A percentile compares a stretch with the other conserved stretches of the same genome.
Evolutionary conservation across 1,284 basidiomycete genomes (phyloP).

Genomic region (Stereum hirsutum): DNA sequence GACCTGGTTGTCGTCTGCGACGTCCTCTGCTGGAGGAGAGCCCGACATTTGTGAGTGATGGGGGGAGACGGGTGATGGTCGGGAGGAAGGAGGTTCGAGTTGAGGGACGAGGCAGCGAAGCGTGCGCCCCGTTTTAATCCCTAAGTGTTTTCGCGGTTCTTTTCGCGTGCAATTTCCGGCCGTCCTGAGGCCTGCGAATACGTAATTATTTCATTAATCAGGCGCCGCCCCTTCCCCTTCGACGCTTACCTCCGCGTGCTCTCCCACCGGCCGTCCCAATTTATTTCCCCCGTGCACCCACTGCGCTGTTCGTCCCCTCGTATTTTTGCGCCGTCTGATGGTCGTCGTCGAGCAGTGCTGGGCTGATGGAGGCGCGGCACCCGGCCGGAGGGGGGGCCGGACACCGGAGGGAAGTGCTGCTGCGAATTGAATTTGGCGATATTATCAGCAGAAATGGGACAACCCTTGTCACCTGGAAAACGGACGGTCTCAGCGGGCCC

Average conservation of each 20-base stretch:
- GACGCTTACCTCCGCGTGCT: background rate
- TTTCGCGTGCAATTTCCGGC: slow-evolving; percentile 13
- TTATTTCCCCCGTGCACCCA: too few relatives aligned
- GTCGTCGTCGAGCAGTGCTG: too few relatives aligned
- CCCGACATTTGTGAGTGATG: slow-evolving; percentile 30
- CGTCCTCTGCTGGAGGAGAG: slow-evolving; percentile 29
- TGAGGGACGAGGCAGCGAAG: slow-evolving; percentile 39
- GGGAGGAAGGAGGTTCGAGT: slow-evolving; percentile 18
- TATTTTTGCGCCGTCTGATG: too few relatives aligned
- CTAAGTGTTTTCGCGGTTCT: slow-evolving; percentile 58
- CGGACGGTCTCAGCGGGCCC: too few relatives aligned
- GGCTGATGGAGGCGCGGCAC: too few relatives aligned
- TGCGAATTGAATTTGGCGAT: too few relatives aligned
- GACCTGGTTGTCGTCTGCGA: slow-evolving; percentile 25
- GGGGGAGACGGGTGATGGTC: slow-evolving; percentile 12
- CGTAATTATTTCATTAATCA: slow-evolving; percentile 15
- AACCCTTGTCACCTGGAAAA: too few relatives aligned
- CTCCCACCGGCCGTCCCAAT: too few relatives aligned
- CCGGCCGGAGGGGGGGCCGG: too few relatives aligned
- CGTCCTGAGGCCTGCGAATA: slow-evolving; percentile 12
- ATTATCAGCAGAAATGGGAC: too few relatives aligned
- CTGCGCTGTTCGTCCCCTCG: too few relatives aligned
- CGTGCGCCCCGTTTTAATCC: slow-evolving; percentile 61
- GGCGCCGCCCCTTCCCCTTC: slow-evolving; percentile 2
- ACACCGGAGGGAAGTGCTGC: too few relatives aligned